These are phyloP conservation scores for Ophiostoma triangulosporum DNA, from an alignment of 2,329 filamentous ascomycete species.

Conservation along the genomic window DNA sequence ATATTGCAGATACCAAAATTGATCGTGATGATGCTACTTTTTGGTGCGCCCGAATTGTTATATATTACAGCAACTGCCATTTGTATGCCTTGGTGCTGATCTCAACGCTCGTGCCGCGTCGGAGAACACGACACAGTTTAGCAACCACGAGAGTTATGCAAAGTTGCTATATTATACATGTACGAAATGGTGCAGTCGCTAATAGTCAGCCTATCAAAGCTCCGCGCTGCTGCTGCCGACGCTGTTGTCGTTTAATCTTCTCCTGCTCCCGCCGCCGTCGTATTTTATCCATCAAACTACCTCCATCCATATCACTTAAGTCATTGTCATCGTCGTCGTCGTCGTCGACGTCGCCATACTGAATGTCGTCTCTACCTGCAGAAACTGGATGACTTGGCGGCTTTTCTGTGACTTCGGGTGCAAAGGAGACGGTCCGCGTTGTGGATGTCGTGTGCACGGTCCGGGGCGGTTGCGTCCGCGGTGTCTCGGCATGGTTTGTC, in stretches of 20 bases:
- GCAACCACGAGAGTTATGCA: no score
- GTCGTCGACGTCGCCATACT: not conserved
- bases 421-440: slow-evolving; percentile 1
- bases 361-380: no score
- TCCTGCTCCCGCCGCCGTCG: slow-evolving; percentile 8
- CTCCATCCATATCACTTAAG: slow-evolving; percentile 1
- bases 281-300: slow-evolving; percentile 8
- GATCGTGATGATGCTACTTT: no score
- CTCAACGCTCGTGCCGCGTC: no score
- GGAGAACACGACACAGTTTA: no score
- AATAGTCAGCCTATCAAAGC: not conserved
- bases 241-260: not conserved
- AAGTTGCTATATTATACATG: no score
- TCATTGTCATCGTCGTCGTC: slow-evolving; percentile 4
- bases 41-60: no score
- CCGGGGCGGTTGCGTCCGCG: not conserved
- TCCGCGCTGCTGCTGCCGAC: not conserved
- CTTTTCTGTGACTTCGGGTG: not conserved
- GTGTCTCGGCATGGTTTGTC: not conserved
- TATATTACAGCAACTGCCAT: no score
- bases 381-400: not conserved
- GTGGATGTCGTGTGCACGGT: not conserved
- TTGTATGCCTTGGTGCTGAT: no score
- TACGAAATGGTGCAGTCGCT: not conserved
- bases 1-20: no score